Percentiles rank a stretch among this genome's conserved stretches.
Evolutionary conservation across 768 basidiomycete species (phyloP).

Genomic region (Albatrellus ellisii): DNA sequence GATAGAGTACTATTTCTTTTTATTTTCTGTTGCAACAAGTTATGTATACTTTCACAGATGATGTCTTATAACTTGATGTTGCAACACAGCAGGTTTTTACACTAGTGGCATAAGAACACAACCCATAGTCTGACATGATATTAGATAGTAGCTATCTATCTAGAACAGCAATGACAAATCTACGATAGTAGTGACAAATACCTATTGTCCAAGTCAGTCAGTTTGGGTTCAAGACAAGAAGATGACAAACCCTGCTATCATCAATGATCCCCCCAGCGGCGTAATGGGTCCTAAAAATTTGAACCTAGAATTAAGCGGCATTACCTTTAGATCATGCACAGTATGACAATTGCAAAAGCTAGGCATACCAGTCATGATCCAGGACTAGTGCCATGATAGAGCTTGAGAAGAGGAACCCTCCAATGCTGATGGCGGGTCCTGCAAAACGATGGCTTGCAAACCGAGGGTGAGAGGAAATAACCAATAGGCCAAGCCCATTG

Average conservation of each 20-base stretch:
- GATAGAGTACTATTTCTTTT: no score
- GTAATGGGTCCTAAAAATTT: constrained; percentile 51
- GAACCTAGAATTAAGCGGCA: constrained; percentile 19
- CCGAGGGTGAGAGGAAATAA: constrained; percentile 48
- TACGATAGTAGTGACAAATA: no score
- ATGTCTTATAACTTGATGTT: no score
- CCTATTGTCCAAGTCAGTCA: background rate
- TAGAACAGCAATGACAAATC: background rate
- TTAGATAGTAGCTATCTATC: no score
- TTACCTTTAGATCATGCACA: background rate
- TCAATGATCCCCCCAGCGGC: constrained; percentile 46
- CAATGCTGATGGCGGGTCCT: constrained; percentile 49
- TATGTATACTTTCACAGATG: no score
- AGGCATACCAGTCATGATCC: constrained; percentile 27
- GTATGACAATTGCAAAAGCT: background rate
- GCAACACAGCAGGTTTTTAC: no score
- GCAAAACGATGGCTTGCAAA: constrained; percentile 50
- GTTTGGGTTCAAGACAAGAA: constrained; percentile 27
- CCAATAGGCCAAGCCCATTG: constrained; percentile 55
- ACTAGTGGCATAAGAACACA: no score
- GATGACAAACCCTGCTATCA: constrained; percentile 52
- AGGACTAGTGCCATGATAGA: constrained; percentile 46
- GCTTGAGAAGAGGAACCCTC: constrained; percentile 47
- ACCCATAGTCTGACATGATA: no score
- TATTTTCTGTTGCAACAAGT: no score